Conservation (phyloP, 768 basidiomycete genomes). For the Calocera cornea region DNA sequence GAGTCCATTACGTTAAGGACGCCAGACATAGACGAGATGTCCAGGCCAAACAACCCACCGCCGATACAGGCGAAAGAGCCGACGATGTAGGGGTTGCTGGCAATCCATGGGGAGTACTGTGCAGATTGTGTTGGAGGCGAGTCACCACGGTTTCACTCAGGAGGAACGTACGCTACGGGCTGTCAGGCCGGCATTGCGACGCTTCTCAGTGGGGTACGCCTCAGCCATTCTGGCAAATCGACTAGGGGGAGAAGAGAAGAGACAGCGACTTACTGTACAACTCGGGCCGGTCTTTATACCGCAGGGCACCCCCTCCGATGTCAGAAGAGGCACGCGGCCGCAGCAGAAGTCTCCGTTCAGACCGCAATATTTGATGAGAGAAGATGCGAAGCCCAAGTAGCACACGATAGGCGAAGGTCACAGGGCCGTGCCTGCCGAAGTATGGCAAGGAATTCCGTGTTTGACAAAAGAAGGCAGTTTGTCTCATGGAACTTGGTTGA, state of each 20-base stretch:
- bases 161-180: not conserved
- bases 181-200: not conserved
- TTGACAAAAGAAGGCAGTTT: too few relatives aligned
- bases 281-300: not conserved
- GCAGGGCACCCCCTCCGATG: not conserved
- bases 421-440: not conserved
- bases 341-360: not conserved
- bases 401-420: not conserved
- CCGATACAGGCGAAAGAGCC: conserved; percentile 74
- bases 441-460: not conserved
- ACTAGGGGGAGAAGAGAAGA: not conserved
- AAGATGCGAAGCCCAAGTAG: not conserved
- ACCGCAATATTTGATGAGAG: not conserved
- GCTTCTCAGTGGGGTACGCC: too few relatives aligned
- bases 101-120: conserved; percentile 24
- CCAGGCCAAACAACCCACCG: conserved; percentile 64
- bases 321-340: not conserved
- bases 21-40: conserved; percentile 73
- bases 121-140: not conserved
- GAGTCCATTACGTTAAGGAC: conserved; percentile 40
- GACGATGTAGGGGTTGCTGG: conserved; percentile 37
- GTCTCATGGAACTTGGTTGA: not conserved
- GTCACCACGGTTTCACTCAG: not conserved
- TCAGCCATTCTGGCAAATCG: not conserved
- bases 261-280: not conserved